Conservation (phyloP, 331 rosid genomes). For the Cydonia oblonga region DNA sequence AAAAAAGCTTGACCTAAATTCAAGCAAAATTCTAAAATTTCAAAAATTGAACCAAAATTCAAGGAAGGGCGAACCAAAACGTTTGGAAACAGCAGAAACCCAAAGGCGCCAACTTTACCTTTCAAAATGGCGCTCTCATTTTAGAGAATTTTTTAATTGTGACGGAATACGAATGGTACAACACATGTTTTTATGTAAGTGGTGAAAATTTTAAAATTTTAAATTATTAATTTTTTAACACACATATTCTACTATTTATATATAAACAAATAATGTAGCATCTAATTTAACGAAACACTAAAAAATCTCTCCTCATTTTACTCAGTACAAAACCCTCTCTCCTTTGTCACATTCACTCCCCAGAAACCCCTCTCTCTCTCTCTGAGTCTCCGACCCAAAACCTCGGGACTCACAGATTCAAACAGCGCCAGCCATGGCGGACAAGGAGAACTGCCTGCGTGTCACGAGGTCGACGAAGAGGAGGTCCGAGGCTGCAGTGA, state of each 20-base stretch:
- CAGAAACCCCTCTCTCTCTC: too few relatives aligned
- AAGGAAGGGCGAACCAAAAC: neutral
- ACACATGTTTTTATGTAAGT: too few relatives aligned
- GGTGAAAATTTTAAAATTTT: too few relatives aligned
- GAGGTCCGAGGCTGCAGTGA: conserved; percentile 11
- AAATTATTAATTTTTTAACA: too few relatives aligned
- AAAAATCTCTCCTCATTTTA: too few relatives aligned
- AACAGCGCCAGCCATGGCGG: conserved; percentile 1
- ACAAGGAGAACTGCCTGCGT: conserved; percentile 26
- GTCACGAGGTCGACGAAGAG: conserved; percentile 28
- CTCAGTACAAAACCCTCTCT: neutral
- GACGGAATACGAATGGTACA: too few relatives aligned
- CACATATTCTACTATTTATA: too few relatives aligned
- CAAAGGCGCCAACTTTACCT: neutral
- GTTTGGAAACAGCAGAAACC: neutral
- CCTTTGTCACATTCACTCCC: neutral
- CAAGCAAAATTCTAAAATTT: neutral
- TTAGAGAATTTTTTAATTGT: too few relatives aligned
- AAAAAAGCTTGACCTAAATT: too few relatives aligned
- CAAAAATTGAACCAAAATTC: neutral
- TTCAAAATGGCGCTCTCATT: neutral
- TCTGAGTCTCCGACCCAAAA: neutral
- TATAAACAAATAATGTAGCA: too few relatives aligned
- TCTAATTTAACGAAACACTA: too few relatives aligned
- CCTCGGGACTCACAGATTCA: neutral